A percentile compares a stretch with the other conserved stretches of the same genome.
Conservation (phyloP, 345 rosid genomes). For the Arabidopsis thaliana region DNA sequence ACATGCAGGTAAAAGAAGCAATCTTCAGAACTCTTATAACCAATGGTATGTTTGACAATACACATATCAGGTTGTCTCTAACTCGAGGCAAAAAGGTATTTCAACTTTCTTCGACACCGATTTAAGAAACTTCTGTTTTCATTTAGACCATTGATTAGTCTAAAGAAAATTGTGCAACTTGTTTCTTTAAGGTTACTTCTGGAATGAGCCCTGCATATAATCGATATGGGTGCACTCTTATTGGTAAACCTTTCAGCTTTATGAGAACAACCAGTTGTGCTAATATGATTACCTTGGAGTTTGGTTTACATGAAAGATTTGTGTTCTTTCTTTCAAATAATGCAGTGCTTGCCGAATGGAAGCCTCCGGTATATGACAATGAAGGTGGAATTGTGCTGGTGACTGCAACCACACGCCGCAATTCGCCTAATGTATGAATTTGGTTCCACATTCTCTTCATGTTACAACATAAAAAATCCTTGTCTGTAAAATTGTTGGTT, state of each 20-base stretch:
- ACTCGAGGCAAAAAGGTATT: constrained; percentile 86
- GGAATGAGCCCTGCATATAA: constrained; percentile 97
- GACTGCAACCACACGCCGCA: constrained; percentile 94
- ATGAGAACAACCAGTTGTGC: neutral
- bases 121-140: neutral
- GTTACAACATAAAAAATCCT: neutral
- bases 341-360: constrained; percentile 95
- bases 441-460: neutral
- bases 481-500: neutral
- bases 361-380: constrained; percentile 95
- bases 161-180: neutral
- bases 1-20: constrained; percentile 76
- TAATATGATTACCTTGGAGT: neutral
- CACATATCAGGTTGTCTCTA: constrained; percentile 83
- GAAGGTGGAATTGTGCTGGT: constrained; percentile 74
- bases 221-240: constrained; percentile 83
- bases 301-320: neutral
- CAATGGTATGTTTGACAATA: constrained; percentile 87
- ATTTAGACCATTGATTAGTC: neutral
- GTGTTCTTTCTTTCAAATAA: constrained; percentile 23
- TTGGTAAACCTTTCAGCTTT: constrained; percentile 57
- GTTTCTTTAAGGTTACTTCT: constrained; percentile 71
- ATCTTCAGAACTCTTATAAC: constrained; percentile 76
- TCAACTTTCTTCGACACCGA: neutral
- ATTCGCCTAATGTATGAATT: constrained; percentile 79